Percentiles rank a stretch among this genome's conserved stretches.
Conservation (phyloP, 1,284 basidiomycete species). For the Melanopsichium pennsylvanicum region DNA sequence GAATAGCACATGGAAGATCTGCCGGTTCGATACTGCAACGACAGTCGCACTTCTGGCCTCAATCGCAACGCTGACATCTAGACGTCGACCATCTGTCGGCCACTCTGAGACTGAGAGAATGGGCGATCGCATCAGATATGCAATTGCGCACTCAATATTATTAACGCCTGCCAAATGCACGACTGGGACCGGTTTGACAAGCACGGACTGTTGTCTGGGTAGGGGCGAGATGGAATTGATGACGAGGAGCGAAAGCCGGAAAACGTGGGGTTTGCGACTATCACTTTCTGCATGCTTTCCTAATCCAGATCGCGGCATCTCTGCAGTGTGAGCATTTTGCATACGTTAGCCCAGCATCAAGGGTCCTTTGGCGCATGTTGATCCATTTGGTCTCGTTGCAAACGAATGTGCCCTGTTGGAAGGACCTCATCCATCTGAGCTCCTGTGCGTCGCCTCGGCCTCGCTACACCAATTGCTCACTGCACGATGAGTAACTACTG, state of each 20-base stretch:
- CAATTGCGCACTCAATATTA: too few relatives aligned
- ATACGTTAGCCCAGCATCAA: not conserved
- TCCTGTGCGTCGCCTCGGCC: conserved; percentile 9
- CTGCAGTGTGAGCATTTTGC: not conserved
- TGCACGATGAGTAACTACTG: conserved; percentile 13
- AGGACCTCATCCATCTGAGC: conserved; percentile 2
- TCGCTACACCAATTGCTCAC: conserved; percentile 9
- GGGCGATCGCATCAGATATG: too few relatives aligned
- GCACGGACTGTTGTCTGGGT: too few relatives aligned
- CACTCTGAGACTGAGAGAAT: too few relatives aligned
- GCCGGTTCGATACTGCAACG: not conserved
- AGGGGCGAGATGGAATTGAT: too few relatives aligned
- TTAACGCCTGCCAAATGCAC: too few relatives aligned
- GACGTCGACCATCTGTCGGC: too few relatives aligned
- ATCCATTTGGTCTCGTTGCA: not conserved
- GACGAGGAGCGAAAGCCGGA: conserved; percentile 12
- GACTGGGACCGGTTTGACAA: too few relatives aligned
- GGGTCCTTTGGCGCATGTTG: not conserved
- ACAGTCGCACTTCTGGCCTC: too few relatives aligned
- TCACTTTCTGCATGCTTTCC: conserved; percentile 44
- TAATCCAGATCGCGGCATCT: conserved; percentile 31
- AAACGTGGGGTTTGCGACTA: conserved; percentile 34
- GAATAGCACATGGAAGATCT: not conserved
- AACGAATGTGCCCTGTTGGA: not conserved
- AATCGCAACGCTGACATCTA: too few relatives aligned